phyloP scores from a whole-genome alignment of 139 green algal genomes.

The Edaphochlamys debaryana region DNA sequence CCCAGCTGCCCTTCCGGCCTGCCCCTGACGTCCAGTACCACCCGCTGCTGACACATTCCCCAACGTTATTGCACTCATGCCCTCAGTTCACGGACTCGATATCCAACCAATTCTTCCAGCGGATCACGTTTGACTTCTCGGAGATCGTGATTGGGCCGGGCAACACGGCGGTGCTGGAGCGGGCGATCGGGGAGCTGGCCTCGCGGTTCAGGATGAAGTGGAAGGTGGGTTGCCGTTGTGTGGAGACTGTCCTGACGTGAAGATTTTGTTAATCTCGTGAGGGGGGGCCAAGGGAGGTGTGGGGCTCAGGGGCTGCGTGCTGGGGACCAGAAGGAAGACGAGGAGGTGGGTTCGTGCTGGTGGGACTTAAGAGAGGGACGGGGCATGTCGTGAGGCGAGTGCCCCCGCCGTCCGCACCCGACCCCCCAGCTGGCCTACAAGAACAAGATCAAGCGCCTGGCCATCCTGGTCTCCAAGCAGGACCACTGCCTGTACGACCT shows the following conservation, averaged over 20 bases:
- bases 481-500: constrained; percentile 83
- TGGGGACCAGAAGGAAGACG: too few species aligned
- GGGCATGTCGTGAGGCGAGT: too few species aligned
- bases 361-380: too few species aligned
- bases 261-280: too few species aligned
- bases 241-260: too few species aligned
- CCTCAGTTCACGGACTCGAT: constrained; percentile 66
- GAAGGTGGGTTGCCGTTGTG: constrained; percentile 22
- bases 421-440: constrained; percentile 58
- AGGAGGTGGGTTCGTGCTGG: too few species aligned
- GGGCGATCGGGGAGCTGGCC: constrained; percentile 71
- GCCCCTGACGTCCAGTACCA: too few species aligned
- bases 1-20: too few species aligned
- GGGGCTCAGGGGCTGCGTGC: too few species aligned
- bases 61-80: too few species aligned
- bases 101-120: constrained; percentile 73
- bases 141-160: constrained; percentile 71
- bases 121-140: constrained; percentile 74
- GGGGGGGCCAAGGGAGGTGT: too few species aligned
- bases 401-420: neutral
- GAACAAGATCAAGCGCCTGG: constrained; percentile 66
- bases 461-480: constrained; percentile 63
- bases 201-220: constrained; percentile 77
- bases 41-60: too few species aligned
- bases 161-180: constrained; percentile 75